Conservation (phyloP, 1,139 yeast species). For the Taiozyma sp. region DNA sequence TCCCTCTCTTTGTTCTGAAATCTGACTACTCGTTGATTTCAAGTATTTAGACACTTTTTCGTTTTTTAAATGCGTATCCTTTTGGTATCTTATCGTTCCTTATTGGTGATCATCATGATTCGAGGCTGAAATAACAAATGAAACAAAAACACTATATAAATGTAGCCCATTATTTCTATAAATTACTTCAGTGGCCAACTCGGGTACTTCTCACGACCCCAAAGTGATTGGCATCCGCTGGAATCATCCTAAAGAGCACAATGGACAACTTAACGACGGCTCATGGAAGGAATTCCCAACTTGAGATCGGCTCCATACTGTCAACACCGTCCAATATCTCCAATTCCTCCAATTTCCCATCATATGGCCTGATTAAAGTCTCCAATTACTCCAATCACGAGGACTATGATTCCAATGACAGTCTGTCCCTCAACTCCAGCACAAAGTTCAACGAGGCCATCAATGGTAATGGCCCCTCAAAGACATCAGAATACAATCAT, state of each 20-base stretch:
- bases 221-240: too few species aligned
- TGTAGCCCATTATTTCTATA: too few species aligned
- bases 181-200: too few species aligned
- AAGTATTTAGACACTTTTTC: too few species aligned
- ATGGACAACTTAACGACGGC: not conserved
- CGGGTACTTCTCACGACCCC: too few species aligned
- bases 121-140: too few species aligned
- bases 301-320: constrained; percentile 4
- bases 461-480: not conserved
- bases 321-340: constrained; percentile 15
- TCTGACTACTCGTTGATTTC: too few species aligned
- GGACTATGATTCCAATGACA: constrained; percentile 11
- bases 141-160: too few species aligned
- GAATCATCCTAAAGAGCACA: not conserved
- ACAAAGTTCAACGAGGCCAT: not conserved
- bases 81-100: too few species aligned
- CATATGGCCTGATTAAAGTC: constrained; percentile 17
- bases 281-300: not conserved
- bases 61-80: too few species aligned
- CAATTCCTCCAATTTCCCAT: constrained; percentile 16
- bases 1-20: too few species aligned
- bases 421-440: not conserved
- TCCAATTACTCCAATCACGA: constrained; percentile 9
- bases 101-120: too few species aligned
- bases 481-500: not conserved